Evolutionary conservation across 108 stramenopile species (phyloP).

Genomic region (Nitzschia sp.): DNA sequence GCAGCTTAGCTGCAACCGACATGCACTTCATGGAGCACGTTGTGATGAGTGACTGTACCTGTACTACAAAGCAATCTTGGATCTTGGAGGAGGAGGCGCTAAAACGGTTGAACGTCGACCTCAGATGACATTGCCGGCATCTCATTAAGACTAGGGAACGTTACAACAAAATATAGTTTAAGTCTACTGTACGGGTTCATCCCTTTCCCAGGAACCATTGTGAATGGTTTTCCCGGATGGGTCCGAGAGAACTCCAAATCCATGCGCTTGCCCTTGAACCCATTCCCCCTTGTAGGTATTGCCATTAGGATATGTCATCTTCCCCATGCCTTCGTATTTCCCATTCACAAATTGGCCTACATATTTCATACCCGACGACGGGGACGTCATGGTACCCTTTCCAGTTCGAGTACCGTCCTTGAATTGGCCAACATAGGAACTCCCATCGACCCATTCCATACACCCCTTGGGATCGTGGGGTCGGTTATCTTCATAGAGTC

Average conservation of each 20-base stretch:
- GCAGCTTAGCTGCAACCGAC: too few relatives aligned
- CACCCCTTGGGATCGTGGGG: neutral
- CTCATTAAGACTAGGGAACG: too few relatives aligned
- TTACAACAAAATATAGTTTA: too few relatives aligned
- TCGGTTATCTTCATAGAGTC: neutral
- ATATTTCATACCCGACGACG: neutral
- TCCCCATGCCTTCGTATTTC: constrained; percentile 18
- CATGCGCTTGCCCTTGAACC: constrained; percentile 12
- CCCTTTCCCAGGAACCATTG: constrained; percentile 17
- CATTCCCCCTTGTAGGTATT: constrained; percentile 17
- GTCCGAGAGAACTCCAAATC: constrained; percentile 5
- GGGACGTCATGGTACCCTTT: neutral
- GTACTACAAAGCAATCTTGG: too few relatives aligned
- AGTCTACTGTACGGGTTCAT: constrained; percentile 5
- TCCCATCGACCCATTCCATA: neutral
- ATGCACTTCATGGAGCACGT: too few relatives aligned
- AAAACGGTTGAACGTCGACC: too few relatives aligned
- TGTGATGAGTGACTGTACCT: too few relatives aligned
- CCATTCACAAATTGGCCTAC: constrained; percentile 3
- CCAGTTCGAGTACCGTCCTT: neutral
- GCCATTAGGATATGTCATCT: constrained; percentile 1
- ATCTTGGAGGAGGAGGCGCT: too few relatives aligned
- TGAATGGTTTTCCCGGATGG: constrained; percentile 7
- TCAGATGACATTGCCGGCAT: too few relatives aligned
- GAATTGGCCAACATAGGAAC: neutral